Evolutionary conservation across 371 early-diverging fungal genomes (phyloP).

Genomic region (Mortierella sp.): DNA sequence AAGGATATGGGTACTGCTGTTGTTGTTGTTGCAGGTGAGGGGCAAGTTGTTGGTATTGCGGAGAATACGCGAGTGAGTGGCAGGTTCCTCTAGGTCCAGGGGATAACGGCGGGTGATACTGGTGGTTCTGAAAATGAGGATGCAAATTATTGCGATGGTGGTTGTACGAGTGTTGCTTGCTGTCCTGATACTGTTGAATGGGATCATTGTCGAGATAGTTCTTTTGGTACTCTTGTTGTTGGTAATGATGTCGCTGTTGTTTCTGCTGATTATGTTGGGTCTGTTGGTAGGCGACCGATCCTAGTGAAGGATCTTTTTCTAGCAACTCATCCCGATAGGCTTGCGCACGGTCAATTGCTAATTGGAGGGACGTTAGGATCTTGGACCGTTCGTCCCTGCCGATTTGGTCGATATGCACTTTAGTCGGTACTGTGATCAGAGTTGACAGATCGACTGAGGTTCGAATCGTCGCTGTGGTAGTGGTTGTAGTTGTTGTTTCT

Average conservation of each 20-base stretch:
- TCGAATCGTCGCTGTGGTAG: background rate
- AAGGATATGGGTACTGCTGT: background rate
- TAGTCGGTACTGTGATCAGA: background rate
- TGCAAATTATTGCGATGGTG: background rate
- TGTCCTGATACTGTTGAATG: background rate
- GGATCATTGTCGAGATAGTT: background rate
- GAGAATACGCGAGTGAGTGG: background rate
- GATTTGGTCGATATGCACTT: background rate
- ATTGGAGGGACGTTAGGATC: background rate
- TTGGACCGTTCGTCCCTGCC: background rate
- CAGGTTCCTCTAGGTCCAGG: conserved; percentile 4
- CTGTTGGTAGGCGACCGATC: background rate
- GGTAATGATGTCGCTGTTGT: background rate
- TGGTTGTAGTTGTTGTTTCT: background rate
- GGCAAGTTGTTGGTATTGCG: background rate
- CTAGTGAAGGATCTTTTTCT: background rate
- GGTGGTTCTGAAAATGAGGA: background rate
- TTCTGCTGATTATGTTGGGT: background rate
- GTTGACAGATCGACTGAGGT: background rate
- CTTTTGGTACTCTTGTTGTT: background rate
- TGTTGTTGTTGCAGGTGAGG: background rate
- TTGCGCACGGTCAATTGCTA: background rate
- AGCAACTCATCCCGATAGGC: background rate
- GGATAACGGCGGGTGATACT: background rate
- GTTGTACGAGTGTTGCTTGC: background rate